These are phyloP conservation scores for Dendrobium nobile DNA, from an alignment of 106 monocot species.

Conservation along the genomic window DNA sequence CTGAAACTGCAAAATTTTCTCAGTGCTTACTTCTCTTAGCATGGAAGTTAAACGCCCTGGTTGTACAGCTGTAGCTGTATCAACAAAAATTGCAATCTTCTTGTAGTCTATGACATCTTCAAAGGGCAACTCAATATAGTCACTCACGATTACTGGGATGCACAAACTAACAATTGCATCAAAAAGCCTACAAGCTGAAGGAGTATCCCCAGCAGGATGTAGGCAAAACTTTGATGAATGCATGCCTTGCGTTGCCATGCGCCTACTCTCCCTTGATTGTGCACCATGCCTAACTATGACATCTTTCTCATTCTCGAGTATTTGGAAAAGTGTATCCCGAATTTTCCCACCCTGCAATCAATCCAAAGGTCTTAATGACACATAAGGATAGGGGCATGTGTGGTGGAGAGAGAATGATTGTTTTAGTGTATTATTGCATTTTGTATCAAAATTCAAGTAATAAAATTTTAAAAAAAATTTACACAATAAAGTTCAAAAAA, in stretches of 20 bases:
- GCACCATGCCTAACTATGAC: slow-evolving; percentile 76
- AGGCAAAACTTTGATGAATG: slow-evolving; percentile 81
- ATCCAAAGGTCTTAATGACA: background rate
- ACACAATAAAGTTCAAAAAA: background rate
- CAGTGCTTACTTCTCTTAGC: slow-evolving; percentile 35
- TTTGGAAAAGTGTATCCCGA: slow-evolving; percentile 73
- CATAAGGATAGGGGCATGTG: background rate
- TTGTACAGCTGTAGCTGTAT: slow-evolving; percentile 44
- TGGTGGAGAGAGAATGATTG: background rate
- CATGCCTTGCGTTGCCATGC: slow-evolving; percentile 78
- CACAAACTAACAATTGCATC: slow-evolving; percentile 90
- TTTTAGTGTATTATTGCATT: background rate
- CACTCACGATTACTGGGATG: slow-evolving; percentile 78
- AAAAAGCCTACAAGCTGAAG: slow-evolving; percentile 79
- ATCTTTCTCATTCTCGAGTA: slow-evolving; percentile 64
- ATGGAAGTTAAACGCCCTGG: slow-evolving; percentile 42
- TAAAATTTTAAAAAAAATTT: background rate
- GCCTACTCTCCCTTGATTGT: slow-evolving; percentile 77
- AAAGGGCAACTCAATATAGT: slow-evolving; percentile 78
- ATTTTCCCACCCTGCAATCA: slow-evolving; percentile 70
- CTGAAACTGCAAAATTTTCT: slow-evolving; percentile 63
- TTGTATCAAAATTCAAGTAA: background rate
- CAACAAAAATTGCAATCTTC: slow-evolving; percentile 69
- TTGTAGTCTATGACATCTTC: slow-evolving; percentile 82
- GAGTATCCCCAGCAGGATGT: slow-evolving; percentile 90